Evolutionary conservation across 2,329 filamentous ascomycete genomes (phyloP), one percentile per base, ranked within the genome.

Genomic region (Fusarium sp.): DNA sequence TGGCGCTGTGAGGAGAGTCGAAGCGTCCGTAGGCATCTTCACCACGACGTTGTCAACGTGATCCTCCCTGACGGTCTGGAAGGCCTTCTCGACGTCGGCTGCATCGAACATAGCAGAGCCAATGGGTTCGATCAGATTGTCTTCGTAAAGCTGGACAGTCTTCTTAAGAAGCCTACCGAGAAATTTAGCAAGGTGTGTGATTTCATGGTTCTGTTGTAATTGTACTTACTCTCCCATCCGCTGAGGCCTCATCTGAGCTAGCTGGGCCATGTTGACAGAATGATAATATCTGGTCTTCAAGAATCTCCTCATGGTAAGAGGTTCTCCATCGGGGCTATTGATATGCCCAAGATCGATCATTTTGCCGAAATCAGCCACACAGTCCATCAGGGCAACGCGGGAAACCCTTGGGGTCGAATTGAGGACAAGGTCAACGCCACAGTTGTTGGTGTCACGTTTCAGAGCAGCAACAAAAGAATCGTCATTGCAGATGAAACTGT

Each of bases 341-440:
- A n/a, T 10, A 2, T 64, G 44, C 2, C 61, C 61, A 20, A 67
- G 58, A n/a, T 64, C 42, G 20, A 67, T 24, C 35, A 67, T 59
- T 20, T 49, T 64, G n/a, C 65, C 65, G 12, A 44, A 64, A 35
- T 64, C 35, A 22, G 65, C 65, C 38, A 67, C 55, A 20, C 65
- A 67, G 9, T 59, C 35, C 53, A 61, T 64, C 20, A 58, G 31
- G 12, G 60, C 31, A 10, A 64, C 53, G 6, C 58, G 22, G n/a
- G 40, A 35, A 6, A 55, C 53, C 1, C 55, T 53, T 6, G 61
- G 57, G 29, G 38, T 46, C 16, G 53, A 67, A 55, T 67, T 46
- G 27, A 67, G n/a, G 20, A 55, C 51, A 16, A 55, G 17, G 12
- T 55, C 51, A n/a, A 55, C 31, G 14, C 51, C 51, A 14, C 49